phyloP scores from a whole-genome alignment of 164 flowering plant species.

The Sextonia rubra region DNA sequence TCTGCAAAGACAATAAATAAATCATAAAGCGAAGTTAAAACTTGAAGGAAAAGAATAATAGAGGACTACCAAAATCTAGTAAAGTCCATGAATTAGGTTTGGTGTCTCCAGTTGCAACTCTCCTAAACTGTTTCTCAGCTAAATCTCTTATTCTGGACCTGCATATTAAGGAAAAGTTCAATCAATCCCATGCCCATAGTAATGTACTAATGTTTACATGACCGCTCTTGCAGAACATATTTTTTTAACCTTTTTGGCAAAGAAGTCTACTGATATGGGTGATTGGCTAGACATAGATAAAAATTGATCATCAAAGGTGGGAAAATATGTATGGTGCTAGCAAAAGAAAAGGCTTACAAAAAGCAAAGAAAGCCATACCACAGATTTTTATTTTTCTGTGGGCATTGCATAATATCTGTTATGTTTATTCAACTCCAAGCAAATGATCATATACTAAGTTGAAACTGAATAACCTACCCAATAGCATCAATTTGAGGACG shows the following conservation, averaged over 20 bases:
- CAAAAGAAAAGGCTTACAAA: background rate
- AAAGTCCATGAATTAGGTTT: constrained; percentile 96
- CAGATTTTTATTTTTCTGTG: no score
- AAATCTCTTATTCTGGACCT: constrained; percentile 74
- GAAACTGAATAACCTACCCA: constrained; percentile 38
- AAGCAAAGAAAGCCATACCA: no score
- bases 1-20: background rate
- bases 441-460: background rate
- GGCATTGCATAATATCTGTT: background rate
- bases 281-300: background rate
- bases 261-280: background rate
- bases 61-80: constrained; percentile 75
- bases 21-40: background rate
- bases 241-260: background rate
- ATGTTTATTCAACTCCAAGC: background rate
- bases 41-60: background rate
- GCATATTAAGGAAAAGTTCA: constrained; percentile 10
- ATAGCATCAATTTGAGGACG: constrained; percentile 93
- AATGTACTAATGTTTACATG: background rate
- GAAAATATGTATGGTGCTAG: background rate
- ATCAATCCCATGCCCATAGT: background rate
- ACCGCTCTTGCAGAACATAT: background rate
- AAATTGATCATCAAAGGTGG: background rate
- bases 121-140: constrained; percentile 75
- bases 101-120: constrained; percentile 62